phyloP scores from a whole-genome alignment of 441 rosid species.

The Theobroma grandiflorum region DNA sequence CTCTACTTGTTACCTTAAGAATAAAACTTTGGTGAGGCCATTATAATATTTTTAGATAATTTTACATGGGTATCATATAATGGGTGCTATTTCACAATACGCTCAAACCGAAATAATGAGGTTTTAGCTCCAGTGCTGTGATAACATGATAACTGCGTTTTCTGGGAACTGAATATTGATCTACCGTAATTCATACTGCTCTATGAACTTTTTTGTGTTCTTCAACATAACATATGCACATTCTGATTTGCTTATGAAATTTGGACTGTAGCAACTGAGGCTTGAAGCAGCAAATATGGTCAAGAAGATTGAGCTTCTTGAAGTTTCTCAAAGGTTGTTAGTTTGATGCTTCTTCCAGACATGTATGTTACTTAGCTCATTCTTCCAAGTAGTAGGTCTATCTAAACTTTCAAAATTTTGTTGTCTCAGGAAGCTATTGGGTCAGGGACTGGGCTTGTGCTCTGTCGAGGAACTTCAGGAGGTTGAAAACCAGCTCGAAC shows the following conservation, averaged over 20 bases:
- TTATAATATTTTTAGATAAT: not conserved
- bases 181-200: not conserved
- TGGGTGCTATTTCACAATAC: not conserved
- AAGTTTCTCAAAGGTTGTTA: constrained; percentile 54
- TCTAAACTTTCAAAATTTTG: constrained; percentile 4
- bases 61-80: not conserved
- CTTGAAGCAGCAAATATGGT: constrained; percentile 47
- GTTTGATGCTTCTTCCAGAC: constrained; percentile 14
- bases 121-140: not conserved
- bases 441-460: constrained; percentile 54
- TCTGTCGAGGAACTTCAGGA: constrained; percentile 58
- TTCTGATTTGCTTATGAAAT: constrained; percentile 13
- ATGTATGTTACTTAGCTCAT: not conserved
- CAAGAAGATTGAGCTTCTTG: constrained; percentile 55
- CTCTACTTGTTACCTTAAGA: not conserved
- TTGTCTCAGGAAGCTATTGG: constrained; percentile 62
- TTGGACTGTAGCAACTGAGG: constrained; percentile 53
- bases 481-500: constrained; percentile 55
- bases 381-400: not conserved
- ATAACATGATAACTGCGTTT: not conserved
- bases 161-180: not conserved
- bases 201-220: not conserved
- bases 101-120: not conserved
- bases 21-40: not conserved
- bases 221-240: not conserved